A percentile compares a stretch with the other conserved stretches of the same genome.
Evolutionary conservation across 495 filamentous ascomycete species (phyloP).

Genomic region (Halenospora varia): DNA sequence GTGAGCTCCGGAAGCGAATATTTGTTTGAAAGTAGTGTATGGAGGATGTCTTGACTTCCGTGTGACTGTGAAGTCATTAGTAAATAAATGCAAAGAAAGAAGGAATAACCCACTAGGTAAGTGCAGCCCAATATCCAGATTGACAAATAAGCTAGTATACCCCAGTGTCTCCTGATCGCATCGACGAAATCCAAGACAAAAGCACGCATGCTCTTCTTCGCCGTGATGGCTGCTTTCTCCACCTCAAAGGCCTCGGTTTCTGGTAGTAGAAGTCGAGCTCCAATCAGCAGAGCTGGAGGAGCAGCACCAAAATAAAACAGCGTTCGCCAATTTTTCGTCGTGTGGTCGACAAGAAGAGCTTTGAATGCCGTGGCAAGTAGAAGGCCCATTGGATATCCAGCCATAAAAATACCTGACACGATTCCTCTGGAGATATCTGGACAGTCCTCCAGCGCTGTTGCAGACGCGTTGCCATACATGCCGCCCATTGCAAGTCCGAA

Average conservation of each 20-base stretch:
- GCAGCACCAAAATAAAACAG: conserved; percentile 84
- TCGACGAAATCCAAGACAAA: conserved; percentile 75
- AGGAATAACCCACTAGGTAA: conserved; percentile 59
- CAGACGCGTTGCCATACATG: conserved; percentile 81
- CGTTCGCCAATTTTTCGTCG: conserved; percentile 71
- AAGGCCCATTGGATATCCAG: conserved; percentile 87
- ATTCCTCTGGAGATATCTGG: conserved; percentile 70
- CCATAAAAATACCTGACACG: conserved; percentile 76
- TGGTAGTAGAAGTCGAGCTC: conserved; percentile 69
- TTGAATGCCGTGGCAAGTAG: conserved; percentile 76
- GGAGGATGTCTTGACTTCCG: conserved; percentile 88
- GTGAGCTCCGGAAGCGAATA: conserved; percentile 65
- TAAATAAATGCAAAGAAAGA: neutral
- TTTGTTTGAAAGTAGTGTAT: conserved; percentile 76
- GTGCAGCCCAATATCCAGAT: conserved; percentile 88
- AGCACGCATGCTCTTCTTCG: conserved; percentile 40
- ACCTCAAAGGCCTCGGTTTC: conserved; percentile 70
- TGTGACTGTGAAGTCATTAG: conserved; percentile 53
- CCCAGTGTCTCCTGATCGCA: conserved; percentile 72
- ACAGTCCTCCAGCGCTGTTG: conserved; percentile 82
- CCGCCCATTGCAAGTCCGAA: conserved; percentile 90
- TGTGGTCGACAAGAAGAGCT: conserved; percentile 65
- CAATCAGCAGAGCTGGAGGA: conserved; percentile 73
- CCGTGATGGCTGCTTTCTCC: conserved; percentile 57
- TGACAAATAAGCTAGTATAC: conserved; percentile 73